Conservation (phyloP, 2,329 filamentous ascomycete species). For the Aspergillus sp. region DNA sequence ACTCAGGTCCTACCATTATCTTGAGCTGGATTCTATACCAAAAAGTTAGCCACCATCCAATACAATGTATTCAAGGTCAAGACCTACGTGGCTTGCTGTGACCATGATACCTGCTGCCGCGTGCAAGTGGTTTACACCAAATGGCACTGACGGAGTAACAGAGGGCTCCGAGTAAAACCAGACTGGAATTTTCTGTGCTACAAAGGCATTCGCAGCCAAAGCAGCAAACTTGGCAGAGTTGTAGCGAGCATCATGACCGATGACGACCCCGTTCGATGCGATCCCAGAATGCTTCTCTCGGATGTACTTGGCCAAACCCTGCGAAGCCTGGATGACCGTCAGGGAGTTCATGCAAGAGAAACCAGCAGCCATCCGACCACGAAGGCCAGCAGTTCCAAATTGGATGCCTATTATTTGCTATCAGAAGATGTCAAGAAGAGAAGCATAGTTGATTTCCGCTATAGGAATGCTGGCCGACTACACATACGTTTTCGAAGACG, state of each 20-base stretch:
- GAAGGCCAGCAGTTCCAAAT: constrained; percentile 59
- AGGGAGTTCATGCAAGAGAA: constrained; percentile 58
- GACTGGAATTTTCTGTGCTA: constrained; percentile 54
- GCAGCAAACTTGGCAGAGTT: constrained; percentile 59
- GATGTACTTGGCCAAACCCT: constrained; percentile 60
- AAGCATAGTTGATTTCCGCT: neutral
- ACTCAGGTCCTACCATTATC: constrained; percentile 49
- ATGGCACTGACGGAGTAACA: constrained; percentile 60
- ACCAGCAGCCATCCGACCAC: constrained; percentile 62
- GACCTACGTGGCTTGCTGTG: constrained; percentile 55
- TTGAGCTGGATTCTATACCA: constrained; percentile 50
- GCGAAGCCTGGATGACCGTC: constrained; percentile 59
- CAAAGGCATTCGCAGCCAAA: constrained; percentile 56
- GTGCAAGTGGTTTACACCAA: constrained; percentile 50
- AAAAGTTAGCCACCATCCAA: neutral
- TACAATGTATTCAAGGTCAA: neutral
- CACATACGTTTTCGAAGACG: constrained; percentile 47
- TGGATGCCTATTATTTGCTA: constrained; percentile 43
- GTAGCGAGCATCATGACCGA: constrained; percentile 60
- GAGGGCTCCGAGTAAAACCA: constrained; percentile 54
- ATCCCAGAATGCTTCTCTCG: constrained; percentile 40
- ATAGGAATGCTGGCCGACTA: neutral
- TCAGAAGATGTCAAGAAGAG: neutral
- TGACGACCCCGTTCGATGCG: constrained; percentile 49
- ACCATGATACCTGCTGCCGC: constrained; percentile 61